phyloP scores from a whole-genome alignment of 2,329 filamentous ascomycete species.

The Xylaria sp. region DNA sequence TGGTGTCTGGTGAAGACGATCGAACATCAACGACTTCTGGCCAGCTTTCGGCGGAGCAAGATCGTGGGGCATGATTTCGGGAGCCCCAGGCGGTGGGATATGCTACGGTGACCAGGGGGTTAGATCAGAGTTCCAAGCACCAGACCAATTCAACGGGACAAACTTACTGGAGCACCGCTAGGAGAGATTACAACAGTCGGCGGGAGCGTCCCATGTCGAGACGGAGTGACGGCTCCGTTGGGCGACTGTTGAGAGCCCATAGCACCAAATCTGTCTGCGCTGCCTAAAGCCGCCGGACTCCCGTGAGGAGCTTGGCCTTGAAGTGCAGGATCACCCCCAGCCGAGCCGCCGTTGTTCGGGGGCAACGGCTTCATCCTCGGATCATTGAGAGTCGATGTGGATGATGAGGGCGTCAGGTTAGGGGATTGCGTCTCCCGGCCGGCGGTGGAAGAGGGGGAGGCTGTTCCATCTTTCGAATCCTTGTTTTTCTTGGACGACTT shows the following conservation, averaged over 20 bases:
- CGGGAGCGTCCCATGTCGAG: constrained; percentile 71
- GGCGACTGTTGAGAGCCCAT: constrained; percentile 53
- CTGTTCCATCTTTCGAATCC: constrained; percentile 78
- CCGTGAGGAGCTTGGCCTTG: constrained; percentile 49
- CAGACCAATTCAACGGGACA: constrained; percentile 11
- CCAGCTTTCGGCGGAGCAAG: constrained; percentile 92
- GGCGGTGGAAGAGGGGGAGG: constrained; percentile 74
- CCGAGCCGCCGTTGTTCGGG: constrained; percentile 59
- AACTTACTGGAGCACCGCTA: constrained; percentile 85
- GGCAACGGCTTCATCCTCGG: constrained; percentile 83
- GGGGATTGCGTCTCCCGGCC: constrained; percentile 70
- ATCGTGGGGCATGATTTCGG: constrained; percentile 98
- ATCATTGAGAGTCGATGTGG: constrained; percentile 87
- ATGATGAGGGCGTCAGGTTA: constrained; percentile 83
- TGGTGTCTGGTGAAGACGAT: constrained; percentile 89
- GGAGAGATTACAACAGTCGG: constrained; percentile 95
- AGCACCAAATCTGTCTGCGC: constrained; percentile 52
- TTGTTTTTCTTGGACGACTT: constrained; percentile 85
- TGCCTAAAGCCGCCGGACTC: constrained; percentile 40
- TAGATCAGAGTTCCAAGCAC: constrained; percentile 8
- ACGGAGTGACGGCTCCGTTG: constrained; percentile 69
- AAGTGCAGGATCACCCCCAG: constrained; percentile 57
- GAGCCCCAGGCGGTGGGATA: constrained; percentile 88
- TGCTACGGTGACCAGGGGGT: constrained; percentile 65
- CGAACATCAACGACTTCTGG: constrained; percentile 87